Percentiles rank a stretch among this genome's conserved stretches.
Evolutionary conservation across 495 filamentous ascomycete genomes (phyloP).

Genomic region (Neurospora intermedia): DNA sequence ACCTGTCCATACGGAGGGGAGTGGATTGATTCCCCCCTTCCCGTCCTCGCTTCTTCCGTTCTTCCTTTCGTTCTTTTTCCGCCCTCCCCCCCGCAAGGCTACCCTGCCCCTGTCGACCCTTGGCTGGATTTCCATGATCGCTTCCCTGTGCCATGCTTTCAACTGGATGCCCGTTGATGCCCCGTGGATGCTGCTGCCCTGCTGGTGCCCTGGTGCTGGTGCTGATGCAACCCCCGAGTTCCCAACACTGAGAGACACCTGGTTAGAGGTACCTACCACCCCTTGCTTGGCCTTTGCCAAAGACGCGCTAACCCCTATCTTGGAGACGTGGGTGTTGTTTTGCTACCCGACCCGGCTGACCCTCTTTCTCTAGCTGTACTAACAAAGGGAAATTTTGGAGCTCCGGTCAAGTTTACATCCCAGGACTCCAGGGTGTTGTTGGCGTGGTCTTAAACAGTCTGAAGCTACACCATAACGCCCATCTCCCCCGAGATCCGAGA

Average conservation of each 20-base stretch:
- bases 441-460: not conserved
- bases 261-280: not conserved
- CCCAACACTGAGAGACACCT: not conserved
- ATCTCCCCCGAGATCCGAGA: not conserved
- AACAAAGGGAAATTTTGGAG: not conserved
- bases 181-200: not conserved
- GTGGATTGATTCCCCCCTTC: not conserved
- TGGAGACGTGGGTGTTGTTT: not conserved
- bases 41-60: not conserved
- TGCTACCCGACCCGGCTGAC: not conserved
- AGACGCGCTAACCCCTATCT: not conserved
- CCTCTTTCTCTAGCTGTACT: not conserved
- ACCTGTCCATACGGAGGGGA: not conserved
- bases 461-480: not conserved
- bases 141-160: not conserved
- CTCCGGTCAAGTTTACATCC: not conserved
- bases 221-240: not conserved
- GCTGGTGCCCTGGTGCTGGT: not conserved
- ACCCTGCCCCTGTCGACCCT: not conserved
- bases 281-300: not conserved
- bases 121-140: not conserved
- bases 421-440: not conserved
- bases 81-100: not conserved
- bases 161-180: not conserved
- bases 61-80: not conserved